Evolutionary conservation across 2,329 filamentous ascomycete species (phyloP).

Genomic region (Sphaerulina populicola): DNA sequence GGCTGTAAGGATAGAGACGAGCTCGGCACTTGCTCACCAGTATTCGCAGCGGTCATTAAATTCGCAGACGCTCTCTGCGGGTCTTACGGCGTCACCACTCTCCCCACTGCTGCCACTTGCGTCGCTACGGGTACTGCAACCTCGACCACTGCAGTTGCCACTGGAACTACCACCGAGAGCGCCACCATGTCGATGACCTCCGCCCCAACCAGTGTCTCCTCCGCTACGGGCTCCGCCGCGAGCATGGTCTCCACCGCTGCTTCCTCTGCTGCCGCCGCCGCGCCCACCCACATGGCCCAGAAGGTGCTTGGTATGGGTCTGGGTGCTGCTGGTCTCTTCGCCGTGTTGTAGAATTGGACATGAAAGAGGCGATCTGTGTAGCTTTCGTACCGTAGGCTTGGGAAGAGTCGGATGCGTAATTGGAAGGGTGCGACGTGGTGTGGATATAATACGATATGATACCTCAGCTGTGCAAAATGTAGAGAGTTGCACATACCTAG

Average conservation of each 20-base stretch:
- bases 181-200: constrained; percentile 2
- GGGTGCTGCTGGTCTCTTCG: constrained; percentile 13
- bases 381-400: neutral
- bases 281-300: constrained; percentile 10
- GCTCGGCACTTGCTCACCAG: neutral
- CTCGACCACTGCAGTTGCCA: constrained; percentile 7
- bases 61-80: constrained; percentile 38
- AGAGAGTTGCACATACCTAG: no score
- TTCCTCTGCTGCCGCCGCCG: constrained; percentile 5
- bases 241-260: neutral
- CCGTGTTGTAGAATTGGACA: neutral
- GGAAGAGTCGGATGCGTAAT: neutral
- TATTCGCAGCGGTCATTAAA: constrained; percentile 34
- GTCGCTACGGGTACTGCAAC: constrained; percentile 19
- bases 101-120: constrained; percentile 37
- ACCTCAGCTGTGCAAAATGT: no score
- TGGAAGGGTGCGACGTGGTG: neutral
- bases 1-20: neutral
- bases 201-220: neutral
- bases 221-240: neutral
- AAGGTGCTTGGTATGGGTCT: constrained; percentile 13
- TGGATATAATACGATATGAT: no score
- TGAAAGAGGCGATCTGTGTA: neutral
- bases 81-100: constrained; percentile 32
- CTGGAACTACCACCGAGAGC: constrained; percentile 2